Base-by-base conservation (phyloP, 2,329 filamentous ascomycete species). In the Fusarium anthophilum region DNA sequence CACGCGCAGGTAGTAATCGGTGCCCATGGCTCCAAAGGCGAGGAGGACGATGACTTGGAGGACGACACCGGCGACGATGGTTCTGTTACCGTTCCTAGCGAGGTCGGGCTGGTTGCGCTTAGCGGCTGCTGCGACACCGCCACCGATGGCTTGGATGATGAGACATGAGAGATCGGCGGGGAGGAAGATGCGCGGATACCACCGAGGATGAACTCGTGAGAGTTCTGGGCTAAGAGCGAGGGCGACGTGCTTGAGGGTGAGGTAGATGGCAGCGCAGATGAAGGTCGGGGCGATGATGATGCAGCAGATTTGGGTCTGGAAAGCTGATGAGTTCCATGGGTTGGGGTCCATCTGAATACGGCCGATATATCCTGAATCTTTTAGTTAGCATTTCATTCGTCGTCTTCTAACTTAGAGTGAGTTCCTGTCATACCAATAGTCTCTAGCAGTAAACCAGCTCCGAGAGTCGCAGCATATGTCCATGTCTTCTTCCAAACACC, bases 261-360 rank as follows among this genome's bases (percentile, higher is more conserved):
- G 86, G 82, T 92, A 92, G 80, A 92, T 87, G 77, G 85, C 87
- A 72, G 90, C 88, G 81, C 89, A 90, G 80, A 91, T 84, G 66
- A 92, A 85, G 37, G 90, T 89, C 6, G 88, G 88, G n/a, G 83
- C 87, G 57, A 90, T 84, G 80, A 90, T 88, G 81, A 90, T 88
- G 80, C 85, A 83, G 81, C 86, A 86, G 79, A 91, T 90, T 70
- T 91, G 88, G 51, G 88, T 86, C 79, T 90, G 81, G 81, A 91
- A 91, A 67, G 86, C 85, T 60, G 81, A 70, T 20, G 83, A 77
- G 80, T 88, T 82, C 86, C 87, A 92, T 8, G 89, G 88, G 80
- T 89, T 89, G 50, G 80, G 53, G 76, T 86, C 80, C 47, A 91
- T 83, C 28, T 86, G 81, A 48, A 87, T 81, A 59, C 89, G 86